These are phyloP conservation scores for Blastosporella zonata DNA, from an alignment of 1,284 basidiomycete genomes.

Conservation along the genomic window DNA sequence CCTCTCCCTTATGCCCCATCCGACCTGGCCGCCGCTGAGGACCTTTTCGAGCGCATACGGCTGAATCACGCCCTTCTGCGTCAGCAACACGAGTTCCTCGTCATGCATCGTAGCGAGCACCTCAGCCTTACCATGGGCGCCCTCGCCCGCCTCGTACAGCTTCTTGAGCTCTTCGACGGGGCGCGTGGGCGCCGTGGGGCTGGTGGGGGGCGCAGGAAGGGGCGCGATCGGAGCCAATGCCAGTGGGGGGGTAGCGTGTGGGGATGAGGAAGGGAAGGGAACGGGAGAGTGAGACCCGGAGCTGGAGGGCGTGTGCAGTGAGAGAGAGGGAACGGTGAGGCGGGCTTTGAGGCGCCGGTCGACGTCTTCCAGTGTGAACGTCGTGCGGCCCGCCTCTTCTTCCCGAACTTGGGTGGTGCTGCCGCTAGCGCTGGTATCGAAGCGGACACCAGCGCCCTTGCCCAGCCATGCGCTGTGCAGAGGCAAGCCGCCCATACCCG, in stretches of 20 bases:
- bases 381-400: slow-evolving; percentile 21
- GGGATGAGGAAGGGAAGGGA: background rate
- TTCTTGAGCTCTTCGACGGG: slow-evolving; percentile 80
- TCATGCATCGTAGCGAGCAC: slow-evolving; percentile 72
- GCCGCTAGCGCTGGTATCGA: background rate
- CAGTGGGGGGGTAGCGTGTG: slow-evolving; percentile 7
- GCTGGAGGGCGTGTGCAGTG: background rate
- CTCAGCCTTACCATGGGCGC: slow-evolving; percentile 37
- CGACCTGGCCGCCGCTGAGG: slow-evolving; percentile 50
- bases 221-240: slow-evolving; percentile 13
- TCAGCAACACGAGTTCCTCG: slow-evolving; percentile 89
- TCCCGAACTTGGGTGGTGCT: too few species aligned
- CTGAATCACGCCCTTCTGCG: slow-evolving; percentile 91
- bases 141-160: slow-evolving; percentile 82
- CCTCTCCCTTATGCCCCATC: slow-evolving; percentile 58
- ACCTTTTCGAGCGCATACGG: slow-evolving; percentile 95
- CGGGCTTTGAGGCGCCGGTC: slow-evolving; percentile 41
- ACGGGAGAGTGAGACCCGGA: slow-evolving; percentile 8
- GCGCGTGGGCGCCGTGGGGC: slow-evolving; percentile 33
- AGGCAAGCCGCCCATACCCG: slow-evolving; percentile 38
- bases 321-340: slow-evolving; percentile 19
- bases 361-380: slow-evolving; percentile 48
- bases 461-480: slow-evolving; percentile 28
- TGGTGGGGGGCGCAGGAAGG: slow-evolving; percentile 12
- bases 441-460: slow-evolving; percentile 8